Evolutionary conservation across 176 grass and related monocot genomes (phyloP).

Genomic region (Chrysopogon serrulatus): DNA sequence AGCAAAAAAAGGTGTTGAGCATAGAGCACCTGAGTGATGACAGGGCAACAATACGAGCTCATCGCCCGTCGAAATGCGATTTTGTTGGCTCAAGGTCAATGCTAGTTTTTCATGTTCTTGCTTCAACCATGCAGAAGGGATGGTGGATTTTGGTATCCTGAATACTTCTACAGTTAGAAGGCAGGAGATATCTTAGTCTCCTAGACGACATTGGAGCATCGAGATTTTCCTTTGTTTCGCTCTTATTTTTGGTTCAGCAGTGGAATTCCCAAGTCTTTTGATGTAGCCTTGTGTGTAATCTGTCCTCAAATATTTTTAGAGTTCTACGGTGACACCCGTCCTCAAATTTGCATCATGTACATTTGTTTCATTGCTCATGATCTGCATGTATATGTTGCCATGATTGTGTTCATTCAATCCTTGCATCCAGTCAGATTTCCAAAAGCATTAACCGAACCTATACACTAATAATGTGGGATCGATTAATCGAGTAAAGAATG

Average conservation of each 20-base stretch:
- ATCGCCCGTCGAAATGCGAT: neutral
- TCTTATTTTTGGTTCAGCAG: neutral
- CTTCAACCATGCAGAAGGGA: neutral
- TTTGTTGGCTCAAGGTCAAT: neutral
- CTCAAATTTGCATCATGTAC: conserved; percentile 5
- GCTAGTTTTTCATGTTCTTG: neutral
- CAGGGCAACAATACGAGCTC: neutral
- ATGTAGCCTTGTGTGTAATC: neutral
- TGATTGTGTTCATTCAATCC: neutral
- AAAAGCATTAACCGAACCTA: neutral
- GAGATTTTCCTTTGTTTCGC: neutral
- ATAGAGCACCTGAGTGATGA: neutral
- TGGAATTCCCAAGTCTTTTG: neutral
- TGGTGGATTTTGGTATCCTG: neutral
- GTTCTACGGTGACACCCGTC: no score
- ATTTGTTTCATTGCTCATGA: neutral
- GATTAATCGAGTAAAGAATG: neutral
- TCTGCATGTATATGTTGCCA: neutral
- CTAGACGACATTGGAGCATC: neutral
- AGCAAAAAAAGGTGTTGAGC: neutral
- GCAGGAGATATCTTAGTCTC: neutral
- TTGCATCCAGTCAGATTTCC: neutral
- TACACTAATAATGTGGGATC: neutral
- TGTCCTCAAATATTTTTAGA: no score
- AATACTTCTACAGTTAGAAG: neutral